Conservation (phyloP, 2,329 filamentous ascomycete genomes). For the Aspergillus transmontanensis region DNA sequence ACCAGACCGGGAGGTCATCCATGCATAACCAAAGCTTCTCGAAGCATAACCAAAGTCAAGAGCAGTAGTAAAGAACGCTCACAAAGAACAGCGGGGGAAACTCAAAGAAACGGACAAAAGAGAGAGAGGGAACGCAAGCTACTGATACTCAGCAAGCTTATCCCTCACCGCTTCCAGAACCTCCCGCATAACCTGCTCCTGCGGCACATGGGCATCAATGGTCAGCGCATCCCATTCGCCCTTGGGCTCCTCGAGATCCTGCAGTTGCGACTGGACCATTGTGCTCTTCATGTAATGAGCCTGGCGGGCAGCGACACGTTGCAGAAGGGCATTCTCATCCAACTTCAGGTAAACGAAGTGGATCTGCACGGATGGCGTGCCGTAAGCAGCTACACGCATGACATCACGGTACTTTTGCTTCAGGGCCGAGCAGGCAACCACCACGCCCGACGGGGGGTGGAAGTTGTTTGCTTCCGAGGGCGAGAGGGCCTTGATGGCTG, state of each 20-base stretch:
- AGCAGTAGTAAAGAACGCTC: background rate
- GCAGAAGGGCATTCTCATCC: slow-evolving; percentile 71
- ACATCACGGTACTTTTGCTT: slow-evolving; percentile 98
- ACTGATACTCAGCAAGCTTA: slow-evolving; percentile 53
- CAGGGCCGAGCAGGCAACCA: slow-evolving; percentile 92
- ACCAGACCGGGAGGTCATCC: slow-evolving; percentile 6
- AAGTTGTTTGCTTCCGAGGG: slow-evolving; percentile 40
- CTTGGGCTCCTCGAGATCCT: slow-evolving; percentile 82
- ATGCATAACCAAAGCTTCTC: slow-evolving; percentile 1
- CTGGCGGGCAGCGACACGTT: slow-evolving; percentile 73
- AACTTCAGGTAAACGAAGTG: slow-evolving; percentile 94
- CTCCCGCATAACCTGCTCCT: slow-evolving; percentile 59
- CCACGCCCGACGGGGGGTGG: slow-evolving; percentile 69
- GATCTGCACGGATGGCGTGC: slow-evolving; percentile 70
- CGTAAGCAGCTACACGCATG: slow-evolving; percentile 78
- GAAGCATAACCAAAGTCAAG: background rate
- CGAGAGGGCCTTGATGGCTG: slow-evolving; percentile 54
- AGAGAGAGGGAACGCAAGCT: slow-evolving; percentile 2
- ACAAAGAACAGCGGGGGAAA: background rate
- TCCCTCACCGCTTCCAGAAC: slow-evolving; percentile 61
- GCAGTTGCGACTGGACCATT: slow-evolving; percentile 94
- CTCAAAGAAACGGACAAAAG: background rate
- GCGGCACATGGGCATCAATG: slow-evolving; percentile 63
- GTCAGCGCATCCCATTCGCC: slow-evolving; percentile 71
- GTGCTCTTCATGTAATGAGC: slow-evolving; percentile 93